Conservation (phyloP, 2,329 filamentous ascomycete genomes). For the Pseudogymnoascus sp. region DNA sequence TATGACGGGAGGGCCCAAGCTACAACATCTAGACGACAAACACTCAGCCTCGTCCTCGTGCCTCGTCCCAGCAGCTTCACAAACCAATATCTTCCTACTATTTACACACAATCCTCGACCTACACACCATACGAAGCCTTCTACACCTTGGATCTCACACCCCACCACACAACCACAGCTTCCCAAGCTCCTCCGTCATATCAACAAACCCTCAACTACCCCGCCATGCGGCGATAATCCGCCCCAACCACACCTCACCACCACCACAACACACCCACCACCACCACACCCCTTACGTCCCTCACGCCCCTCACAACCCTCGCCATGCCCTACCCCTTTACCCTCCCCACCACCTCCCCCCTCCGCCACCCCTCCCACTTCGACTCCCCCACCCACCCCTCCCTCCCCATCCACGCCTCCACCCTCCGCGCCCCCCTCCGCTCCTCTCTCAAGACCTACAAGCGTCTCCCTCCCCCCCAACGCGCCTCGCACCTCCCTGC, state of each 20-base stretch:
- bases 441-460: constrained; percentile 79
- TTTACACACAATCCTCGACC: background rate
- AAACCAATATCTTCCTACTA: background rate
- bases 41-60: background rate
- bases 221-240: background rate
- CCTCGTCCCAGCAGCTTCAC: background rate
- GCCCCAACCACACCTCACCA: background rate
- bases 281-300: constrained; percentile 9
- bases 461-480: constrained; percentile 65
- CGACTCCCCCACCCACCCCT: constrained; percentile 75
- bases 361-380: constrained; percentile 74
- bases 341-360: constrained; percentile 79
- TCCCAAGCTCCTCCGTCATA: background rate
- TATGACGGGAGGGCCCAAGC: background rate
- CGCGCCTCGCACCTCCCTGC: constrained; percentile 59
- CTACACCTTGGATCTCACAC: background rate
- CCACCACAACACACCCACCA: constrained; percentile 14
- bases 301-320: too few species aligned
- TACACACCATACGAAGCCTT: background rate
- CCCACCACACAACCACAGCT: background rate
- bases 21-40: background rate
- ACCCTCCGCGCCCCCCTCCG: constrained; percentile 77
- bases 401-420: constrained; percentile 72
- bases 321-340: constrained; percentile 75
- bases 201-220: background rate